Conservation (phyloP, 371 early-diverging fungal species). For the Mortierella sp. region DNA sequence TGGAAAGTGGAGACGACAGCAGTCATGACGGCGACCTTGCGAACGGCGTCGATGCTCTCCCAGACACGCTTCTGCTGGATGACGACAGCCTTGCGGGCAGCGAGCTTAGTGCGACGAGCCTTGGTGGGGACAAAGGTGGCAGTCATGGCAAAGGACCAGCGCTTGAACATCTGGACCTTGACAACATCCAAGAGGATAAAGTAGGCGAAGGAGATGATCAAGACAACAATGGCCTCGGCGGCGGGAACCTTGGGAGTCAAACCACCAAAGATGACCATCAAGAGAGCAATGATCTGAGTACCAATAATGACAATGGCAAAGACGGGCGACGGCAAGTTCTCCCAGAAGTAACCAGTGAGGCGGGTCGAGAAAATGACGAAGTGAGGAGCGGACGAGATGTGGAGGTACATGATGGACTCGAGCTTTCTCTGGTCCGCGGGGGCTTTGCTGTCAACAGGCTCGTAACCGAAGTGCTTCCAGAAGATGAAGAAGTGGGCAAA, state of each 20-base stretch:
- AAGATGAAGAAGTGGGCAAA: slow-evolving; percentile 79
- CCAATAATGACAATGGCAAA: slow-evolving; percentile 87
- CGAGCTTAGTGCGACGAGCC: slow-evolving; percentile 67
- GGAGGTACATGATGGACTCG: slow-evolving; percentile 85
- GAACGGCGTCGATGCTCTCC: slow-evolving; percentile 28
- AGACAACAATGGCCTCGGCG: slow-evolving; percentile 58
- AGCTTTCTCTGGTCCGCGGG: slow-evolving; percentile 44
- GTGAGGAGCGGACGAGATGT: slow-evolving; percentile 90
- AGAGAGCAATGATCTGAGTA: slow-evolving; percentile 90
- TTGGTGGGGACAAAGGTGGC: slow-evolving; percentile 77
- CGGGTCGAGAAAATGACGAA: slow-evolving; percentile 96
- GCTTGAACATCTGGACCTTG: slow-evolving; percentile 76
- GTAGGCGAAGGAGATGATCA: slow-evolving; percentile 67
- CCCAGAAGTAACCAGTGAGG: slow-evolving; percentile 88
- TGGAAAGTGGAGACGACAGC: slow-evolving; percentile 39
- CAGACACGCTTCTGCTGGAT: slow-evolving; percentile 51
- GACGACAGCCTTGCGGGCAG: slow-evolving; percentile 56
- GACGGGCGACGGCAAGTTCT: slow-evolving; percentile 78
- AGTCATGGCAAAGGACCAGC: slow-evolving; percentile 79
- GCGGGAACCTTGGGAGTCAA: slow-evolving; percentile 64
- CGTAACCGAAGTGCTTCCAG: slow-evolving; percentile 31
- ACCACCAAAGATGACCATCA: slow-evolving; percentile 85
- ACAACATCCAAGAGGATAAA: slow-evolving; percentile 80
- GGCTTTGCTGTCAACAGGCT: background rate
- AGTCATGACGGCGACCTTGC: slow-evolving; percentile 42